Evolutionary conservation across 768 basidiomycete genomes (phyloP).

Genomic region (Pisolithus sp.): DNA sequence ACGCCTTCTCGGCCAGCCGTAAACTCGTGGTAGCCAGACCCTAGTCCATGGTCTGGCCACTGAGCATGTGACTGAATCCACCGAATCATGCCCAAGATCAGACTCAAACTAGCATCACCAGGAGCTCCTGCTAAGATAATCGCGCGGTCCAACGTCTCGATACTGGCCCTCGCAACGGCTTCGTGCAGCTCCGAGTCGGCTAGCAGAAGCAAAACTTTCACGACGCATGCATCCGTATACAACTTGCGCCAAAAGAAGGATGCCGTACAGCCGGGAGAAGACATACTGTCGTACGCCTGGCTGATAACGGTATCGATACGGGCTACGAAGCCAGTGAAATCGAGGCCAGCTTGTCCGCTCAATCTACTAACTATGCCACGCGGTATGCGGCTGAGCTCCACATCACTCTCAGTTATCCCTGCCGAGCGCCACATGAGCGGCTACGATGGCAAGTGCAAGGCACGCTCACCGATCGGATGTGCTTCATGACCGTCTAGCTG

Average conservation of each 20-base stretch:
- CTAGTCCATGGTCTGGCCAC: background rate
- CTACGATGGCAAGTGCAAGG: background rate
- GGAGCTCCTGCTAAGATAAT: slow-evolving; percentile 81
- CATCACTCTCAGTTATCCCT: background rate
- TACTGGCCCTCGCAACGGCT: slow-evolving; percentile 33
- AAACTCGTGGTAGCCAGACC: background rate
- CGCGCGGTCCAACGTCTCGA: slow-evolving; percentile 66
- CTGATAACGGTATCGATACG: slow-evolving; percentile 36
- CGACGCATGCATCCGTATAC: slow-evolving; percentile 70
- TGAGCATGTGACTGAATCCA: slow-evolving; percentile 44
- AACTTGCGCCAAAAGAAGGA: slow-evolving; percentile 53
- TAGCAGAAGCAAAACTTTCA: slow-evolving; percentile 40
- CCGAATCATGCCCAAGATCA: slow-evolving; percentile 58
- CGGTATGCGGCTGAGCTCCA: slow-evolving; percentile 1
- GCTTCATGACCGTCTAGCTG: background rate
- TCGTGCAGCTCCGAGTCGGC: slow-evolving; percentile 7
- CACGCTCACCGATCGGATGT: background rate
- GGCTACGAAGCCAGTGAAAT: background rate
- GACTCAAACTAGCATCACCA: slow-evolving; percentile 51
- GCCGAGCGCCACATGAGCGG: background rate
- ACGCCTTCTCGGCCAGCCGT: background rate
- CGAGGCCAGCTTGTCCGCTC: background rate
- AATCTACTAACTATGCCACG: slow-evolving; percentile 8
- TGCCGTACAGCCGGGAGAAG: slow-evolving; percentile 29
- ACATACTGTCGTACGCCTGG: slow-evolving; percentile 46